phyloP scores from a whole-genome alignment of 495 filamentous ascomycete genomes.

The Articulospora tetracladia region DNA sequence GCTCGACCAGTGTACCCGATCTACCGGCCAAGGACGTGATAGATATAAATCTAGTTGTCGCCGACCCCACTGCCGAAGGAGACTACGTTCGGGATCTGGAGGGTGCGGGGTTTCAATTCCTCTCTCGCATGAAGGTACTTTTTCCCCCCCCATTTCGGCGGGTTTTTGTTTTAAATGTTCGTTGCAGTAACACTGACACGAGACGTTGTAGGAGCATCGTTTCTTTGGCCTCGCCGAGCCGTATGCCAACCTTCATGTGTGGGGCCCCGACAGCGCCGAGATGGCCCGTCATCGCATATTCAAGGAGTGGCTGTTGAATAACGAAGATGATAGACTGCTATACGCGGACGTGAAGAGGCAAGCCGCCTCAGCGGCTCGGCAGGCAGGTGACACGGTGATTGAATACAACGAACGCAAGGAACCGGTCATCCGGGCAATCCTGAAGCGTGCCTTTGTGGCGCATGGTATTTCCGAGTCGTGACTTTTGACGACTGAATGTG shows the following conservation, averaged over 20 bases:
- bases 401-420: slow-evolving; percentile 42
- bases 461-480: not conserved
- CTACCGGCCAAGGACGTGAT: slow-evolving; percentile 45
- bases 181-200: not conserved
- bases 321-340: slow-evolving; percentile 32
- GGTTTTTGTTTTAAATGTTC: not conserved
- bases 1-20: slow-evolving; percentile 44
- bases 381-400: slow-evolving; percentile 31
- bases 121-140: slow-evolving; percentile 27
- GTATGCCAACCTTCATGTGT: slow-evolving; percentile 42
- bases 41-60: slow-evolving; percentile 41
- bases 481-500: not conserved
- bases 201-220: slow-evolving; percentile 42
- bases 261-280: slow-evolving; percentile 38
- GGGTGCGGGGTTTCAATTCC: slow-evolving; percentile 37
- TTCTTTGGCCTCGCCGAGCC: slow-evolving; percentile 30
- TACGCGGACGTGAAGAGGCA: slow-evolving; percentile 39
- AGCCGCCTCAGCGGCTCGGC: slow-evolving; percentile 27
- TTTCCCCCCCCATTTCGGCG: not conserved
- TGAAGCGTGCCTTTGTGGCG: slow-evolving; percentile 31
- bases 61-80: slow-evolving; percentile 33
- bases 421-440: slow-evolving; percentile 34
- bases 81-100: slow-evolving; percentile 41
- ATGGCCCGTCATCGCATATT: slow-evolving; percentile 40
- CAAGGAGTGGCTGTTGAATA: slow-evolving; percentile 40